phyloP scores from a whole-genome alignment of 2,329 filamentous ascomycete species.

The Sporothrix variecibatus region DNA sequence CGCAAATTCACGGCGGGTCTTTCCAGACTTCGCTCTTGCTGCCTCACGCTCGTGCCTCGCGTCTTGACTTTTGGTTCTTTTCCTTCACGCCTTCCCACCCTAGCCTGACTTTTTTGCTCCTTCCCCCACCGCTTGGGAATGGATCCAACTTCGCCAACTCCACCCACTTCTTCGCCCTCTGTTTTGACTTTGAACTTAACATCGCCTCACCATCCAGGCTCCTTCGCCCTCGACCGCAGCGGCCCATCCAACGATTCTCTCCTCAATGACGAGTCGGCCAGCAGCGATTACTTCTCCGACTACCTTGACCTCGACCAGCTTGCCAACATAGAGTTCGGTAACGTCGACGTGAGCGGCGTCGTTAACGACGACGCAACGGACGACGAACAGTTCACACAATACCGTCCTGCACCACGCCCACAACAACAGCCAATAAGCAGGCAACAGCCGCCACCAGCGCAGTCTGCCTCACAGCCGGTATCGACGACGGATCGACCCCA shows the following conservation, averaged over 20 bases:
- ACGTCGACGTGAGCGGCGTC: not conserved
- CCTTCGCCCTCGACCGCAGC: not conserved
- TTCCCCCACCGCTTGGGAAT: conserved; percentile 8
- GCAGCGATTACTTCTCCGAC: conserved; percentile 4
- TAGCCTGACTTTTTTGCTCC: not conserved
- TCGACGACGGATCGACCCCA: not conserved
- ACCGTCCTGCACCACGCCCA: not conserved
- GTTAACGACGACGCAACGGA: not conserved
- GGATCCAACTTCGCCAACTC: not conserved
- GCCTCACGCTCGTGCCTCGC: not conserved
- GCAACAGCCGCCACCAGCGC: not conserved
- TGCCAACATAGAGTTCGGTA: not conserved
- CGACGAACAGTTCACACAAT: not conserved
- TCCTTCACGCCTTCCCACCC: not conserved
- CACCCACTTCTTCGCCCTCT: not conserved
- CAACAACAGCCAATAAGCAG: not conserved
- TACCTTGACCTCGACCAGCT: not conserved
- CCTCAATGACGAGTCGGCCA: not conserved
- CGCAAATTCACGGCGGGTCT: conserved; percentile 10
- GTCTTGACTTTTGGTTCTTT: not conserved
- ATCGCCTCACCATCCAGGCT: not conserved
- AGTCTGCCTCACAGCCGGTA: not conserved
- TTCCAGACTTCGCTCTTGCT: not conserved
- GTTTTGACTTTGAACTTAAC: not conserved
- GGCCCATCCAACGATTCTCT: not conserved